Percentiles rank a stretch among this genome's conserved stretches.
These are phyloP conservation scores for Knoxdaviesia capensis DNA, from an alignment of 2,329 filamentous ascomycete species.

Conservation along the genomic window DNA sequence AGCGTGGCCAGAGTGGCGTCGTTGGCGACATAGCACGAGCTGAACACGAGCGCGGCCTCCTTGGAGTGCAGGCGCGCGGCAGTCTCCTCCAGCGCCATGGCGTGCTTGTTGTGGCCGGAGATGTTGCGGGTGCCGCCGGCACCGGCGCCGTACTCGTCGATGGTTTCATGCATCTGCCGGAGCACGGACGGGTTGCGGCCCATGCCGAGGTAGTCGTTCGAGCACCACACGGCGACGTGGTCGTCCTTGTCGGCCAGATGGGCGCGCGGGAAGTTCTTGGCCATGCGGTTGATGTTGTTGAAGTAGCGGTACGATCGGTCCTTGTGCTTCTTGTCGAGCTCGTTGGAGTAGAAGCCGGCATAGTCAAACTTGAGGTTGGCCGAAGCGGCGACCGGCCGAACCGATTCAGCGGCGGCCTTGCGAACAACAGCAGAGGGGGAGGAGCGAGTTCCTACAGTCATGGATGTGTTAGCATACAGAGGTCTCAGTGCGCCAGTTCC, in stretches of 20 bases:
- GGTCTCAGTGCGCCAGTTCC: too few relatives aligned
- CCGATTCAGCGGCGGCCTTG: too few relatives aligned
- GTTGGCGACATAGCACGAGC: constrained; percentile 95
- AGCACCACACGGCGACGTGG: constrained; percentile 93
- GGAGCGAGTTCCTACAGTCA: too few relatives aligned
- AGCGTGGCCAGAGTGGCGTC: constrained; percentile 90
- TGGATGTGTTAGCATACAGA: too few relatives aligned
- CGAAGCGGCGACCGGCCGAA: too few relatives aligned
- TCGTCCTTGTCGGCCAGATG: constrained; percentile 74
- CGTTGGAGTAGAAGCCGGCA: constrained; percentile 65
- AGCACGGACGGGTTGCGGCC: constrained; percentile 75
- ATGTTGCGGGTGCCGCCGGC: constrained; percentile 95
- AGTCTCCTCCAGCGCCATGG: constrained; percentile 62
- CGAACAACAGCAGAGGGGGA: too few relatives aligned
- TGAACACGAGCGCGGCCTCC: constrained; percentile 83
- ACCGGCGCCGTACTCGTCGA: constrained; percentile 87
- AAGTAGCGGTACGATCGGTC: constrained; percentile 99
- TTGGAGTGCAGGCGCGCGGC: constrained; percentile 80
- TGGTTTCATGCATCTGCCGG: constrained; percentile 79
- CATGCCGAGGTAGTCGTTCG: constrained; percentile 98
- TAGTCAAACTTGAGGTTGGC: constrained; percentile 59
- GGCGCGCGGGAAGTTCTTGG: constrained; percentile 86
- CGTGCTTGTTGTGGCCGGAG: constrained; percentile 92
- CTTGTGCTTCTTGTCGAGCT: constrained; percentile 97
- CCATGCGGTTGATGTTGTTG: constrained; percentile 98